These are phyloP conservation scores for Boletus speciosus DNA, from an alignment of 768 basidiomycete species.

Conservation along the genomic window DNA sequence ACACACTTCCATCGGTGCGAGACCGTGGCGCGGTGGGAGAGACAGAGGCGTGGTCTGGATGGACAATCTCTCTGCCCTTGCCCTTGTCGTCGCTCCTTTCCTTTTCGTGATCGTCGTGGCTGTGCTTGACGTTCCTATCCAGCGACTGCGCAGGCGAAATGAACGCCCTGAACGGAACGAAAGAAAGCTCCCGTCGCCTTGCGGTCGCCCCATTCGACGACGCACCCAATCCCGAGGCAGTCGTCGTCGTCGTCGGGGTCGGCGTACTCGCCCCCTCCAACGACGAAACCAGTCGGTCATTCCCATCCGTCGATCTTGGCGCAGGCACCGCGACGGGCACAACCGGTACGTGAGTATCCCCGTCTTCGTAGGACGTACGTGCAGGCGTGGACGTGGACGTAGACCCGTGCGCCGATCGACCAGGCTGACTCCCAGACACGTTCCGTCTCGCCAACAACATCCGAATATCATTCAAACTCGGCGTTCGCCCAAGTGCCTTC, in stretches of 20 bases:
- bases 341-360: neutral
- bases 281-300: neutral
- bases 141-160: constrained; percentile 16
- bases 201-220: neutral
- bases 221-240: neutral
- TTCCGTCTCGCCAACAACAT: constrained; percentile 12
- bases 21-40: neutral
- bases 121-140: neutral
- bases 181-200: neutral
- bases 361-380: neutral
- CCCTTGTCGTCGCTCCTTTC: neutral
- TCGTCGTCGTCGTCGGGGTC: neutral
- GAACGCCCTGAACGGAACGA: constrained; percentile 19
- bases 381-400: neutral
- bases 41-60: neutral
- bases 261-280: neutral
- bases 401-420: neutral
- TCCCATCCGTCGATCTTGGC: neutral
- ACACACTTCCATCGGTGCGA: neutral
- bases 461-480: constrained; percentile 19
- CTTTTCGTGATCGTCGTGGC: neutral
- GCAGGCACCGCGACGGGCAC: neutral
- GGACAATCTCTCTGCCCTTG: neutral
- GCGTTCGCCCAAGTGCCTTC: neutral
- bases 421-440: neutral